A percentile compares a stretch with the other conserved stretches of the same genome.
phyloP scores from a whole-genome alignment of 139 green algal species.

The Coelastrella sp. region DNA sequence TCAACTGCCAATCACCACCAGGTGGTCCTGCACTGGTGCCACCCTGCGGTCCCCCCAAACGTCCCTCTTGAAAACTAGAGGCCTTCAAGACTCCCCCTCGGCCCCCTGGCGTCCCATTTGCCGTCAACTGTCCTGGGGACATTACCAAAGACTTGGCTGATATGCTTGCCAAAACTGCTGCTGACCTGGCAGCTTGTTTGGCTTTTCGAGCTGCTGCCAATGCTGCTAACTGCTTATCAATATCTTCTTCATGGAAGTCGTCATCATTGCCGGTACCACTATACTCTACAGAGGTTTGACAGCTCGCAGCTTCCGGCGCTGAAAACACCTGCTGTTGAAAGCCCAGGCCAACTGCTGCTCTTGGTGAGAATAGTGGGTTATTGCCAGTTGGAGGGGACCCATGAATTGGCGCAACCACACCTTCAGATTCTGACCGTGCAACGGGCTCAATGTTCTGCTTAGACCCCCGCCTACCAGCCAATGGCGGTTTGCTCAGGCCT shows the following conservation, averaged over 20 bases:
- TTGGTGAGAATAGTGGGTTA: no score
- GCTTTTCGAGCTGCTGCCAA: conserved; percentile 20
- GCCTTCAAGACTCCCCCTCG: no score
- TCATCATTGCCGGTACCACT: no score
- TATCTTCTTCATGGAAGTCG: not conserved
- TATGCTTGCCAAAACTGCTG: not conserved
- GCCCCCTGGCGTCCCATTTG: not conserved
- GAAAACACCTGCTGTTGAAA: no score
- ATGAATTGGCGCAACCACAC: no score
- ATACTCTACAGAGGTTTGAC: no score
- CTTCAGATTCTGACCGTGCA: no score
- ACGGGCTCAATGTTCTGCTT: not conserved
- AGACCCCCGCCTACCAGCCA: not conserved
- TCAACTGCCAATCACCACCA: not conserved
- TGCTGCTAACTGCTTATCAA: conserved; percentile 28
- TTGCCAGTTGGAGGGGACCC: no score
- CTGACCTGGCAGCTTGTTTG: not conserved
- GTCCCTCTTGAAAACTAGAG: no score
- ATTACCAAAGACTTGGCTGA: not conserved
- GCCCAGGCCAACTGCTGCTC: no score
- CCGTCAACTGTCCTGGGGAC: not conserved
- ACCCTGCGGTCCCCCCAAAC: no score
- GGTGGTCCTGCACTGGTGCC: not conserved
- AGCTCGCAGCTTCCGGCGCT: no score
- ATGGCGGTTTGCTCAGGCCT: not conserved